These are phyloP conservation scores for Nelumbo lutea DNA, from an alignment of 164 flowering plant genomes.

Conservation along the genomic window DNA sequence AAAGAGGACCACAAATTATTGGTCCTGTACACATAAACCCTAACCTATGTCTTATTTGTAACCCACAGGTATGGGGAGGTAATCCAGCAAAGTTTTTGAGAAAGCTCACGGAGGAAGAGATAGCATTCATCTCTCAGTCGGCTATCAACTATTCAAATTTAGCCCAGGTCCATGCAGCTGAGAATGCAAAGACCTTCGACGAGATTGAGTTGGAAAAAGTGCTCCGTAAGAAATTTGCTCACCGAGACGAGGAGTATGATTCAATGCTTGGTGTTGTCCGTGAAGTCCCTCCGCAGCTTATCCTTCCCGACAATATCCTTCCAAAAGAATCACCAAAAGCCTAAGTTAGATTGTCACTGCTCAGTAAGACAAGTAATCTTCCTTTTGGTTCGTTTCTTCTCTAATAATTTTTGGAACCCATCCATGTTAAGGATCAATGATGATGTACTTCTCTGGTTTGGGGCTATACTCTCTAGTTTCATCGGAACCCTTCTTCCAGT, in stretches of 20 bases:
- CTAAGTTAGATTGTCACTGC: constrained; percentile 6
- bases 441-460: constrained; percentile 3
- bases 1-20: no score
- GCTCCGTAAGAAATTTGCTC: constrained; percentile 86
- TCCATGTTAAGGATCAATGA: constrained; percentile 18
- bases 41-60: background rate
- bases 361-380: constrained; percentile 5
- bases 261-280: constrained; percentile 78
- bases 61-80: constrained; percentile 88
- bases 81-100: constrained; percentile 93
- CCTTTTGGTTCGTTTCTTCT: constrained; percentile 14
- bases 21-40: no score
- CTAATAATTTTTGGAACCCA: constrained; percentile 33
- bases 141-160: constrained; percentile 83
- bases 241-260: constrained; percentile 80
- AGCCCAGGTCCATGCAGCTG: constrained; percentile 89
- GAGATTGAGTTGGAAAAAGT: constrained; percentile 88
- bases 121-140: constrained; percentile 73
- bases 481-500: constrained; percentile 2
- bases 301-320: constrained; percentile 63
- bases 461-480: background rate
- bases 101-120: constrained; percentile 87
- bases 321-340: constrained; percentile 54
- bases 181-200: constrained; percentile 78
- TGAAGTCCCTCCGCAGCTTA: constrained; percentile 70